Base-by-base conservation (phyloP, 805 yeast species). In the Yamadazyma kitorensis region DNA sequence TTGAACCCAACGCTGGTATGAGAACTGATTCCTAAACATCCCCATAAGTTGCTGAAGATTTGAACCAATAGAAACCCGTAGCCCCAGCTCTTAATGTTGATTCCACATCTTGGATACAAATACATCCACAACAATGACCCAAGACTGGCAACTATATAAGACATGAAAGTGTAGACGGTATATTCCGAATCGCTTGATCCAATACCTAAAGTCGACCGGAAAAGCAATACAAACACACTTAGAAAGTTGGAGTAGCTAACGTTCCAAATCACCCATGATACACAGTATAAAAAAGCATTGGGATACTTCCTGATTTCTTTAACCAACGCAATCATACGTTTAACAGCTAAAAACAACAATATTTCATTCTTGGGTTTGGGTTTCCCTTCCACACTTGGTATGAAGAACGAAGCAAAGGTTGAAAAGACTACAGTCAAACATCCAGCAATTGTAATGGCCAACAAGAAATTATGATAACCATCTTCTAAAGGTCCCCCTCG, bases 191-290 rank as follows among this genome's bases (percentile, higher is more conserved):
- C 70, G 12, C 66, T 49, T 2, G 41, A 38, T 0, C 69, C 70
- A 22, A 65, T 32, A 0, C 72, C 71, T 33, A 66, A 39, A 2
- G 69, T 63, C 4, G 69, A 51, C 38, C 72, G 51, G 43, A 65
- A 66, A 13, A 66, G 36, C 6, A 65, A 46, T 1, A 57, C 55
- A 35, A 58, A 64, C 2, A 66, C 59, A 30, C 56, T 48, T 41
- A 64, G 33, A 38, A 61, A 66, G 31, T 63, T 64, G 8, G 57
- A 40, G 30, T 49, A 62, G 5, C 53, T 51, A 11, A 64, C 56
- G 33, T 66, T 64, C 71, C 72, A 65, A 17, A 64, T 49, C 2
- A 65, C 69, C 71, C 71, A 65, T 0, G 62, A 53, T n/a, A 62
- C 24, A 47, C 67, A 60, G 17, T 57, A 48, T 8, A 55, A 19